Evolutionary conservation across 805 yeast species (phyloP).

Genomic region (Nakazawaea molendinolei): DNA sequence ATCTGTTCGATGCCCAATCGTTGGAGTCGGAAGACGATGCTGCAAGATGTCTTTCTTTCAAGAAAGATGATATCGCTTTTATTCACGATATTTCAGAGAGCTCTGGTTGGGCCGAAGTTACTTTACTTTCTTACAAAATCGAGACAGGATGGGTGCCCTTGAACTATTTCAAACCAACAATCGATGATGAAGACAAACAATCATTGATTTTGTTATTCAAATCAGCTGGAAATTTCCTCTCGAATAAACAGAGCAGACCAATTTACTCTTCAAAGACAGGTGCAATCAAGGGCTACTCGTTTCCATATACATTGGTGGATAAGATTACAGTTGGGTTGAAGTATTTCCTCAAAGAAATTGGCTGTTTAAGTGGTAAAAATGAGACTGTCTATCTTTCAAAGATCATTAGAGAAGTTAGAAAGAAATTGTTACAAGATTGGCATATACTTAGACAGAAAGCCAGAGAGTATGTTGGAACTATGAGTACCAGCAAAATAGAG

Average conservation of each 20-base stretch:
- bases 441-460: conserved; percentile 71
- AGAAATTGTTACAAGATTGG: conserved; percentile 73
- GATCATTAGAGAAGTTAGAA: conserved; percentile 55
- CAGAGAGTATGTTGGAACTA: conserved; percentile 63
- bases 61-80: conserved; percentile 64
- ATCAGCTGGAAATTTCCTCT: conserved; percentile 59
- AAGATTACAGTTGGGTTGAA: conserved; percentile 71
- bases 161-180: conserved; percentile 55
- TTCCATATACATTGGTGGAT: conserved; percentile 52
- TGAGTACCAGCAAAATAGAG: conserved; percentile 50
- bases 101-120: conserved; percentile 87
- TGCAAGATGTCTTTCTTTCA: conserved; percentile 67
- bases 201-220: conserved; percentile 51
- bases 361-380: conserved; percentile 69
- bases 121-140: conserved; percentile 47
- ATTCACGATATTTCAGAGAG: conserved; percentile 66
- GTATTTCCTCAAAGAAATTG: conserved; percentile 53
- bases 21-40: conserved; percentile 61
- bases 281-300: conserved; percentile 37
- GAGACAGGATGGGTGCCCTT: conserved; percentile 83
- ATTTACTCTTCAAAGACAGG: conserved; percentile 26
- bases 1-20: conserved; percentile 51
- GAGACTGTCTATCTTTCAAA: conserved; percentile 61
- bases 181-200: conserved; percentile 24
- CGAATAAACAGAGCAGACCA: conserved; percentile 52